Evolutionary conservation across 371 early-diverging fungal species (phyloP).

Genomic region (Cokeromyces recurvatus): DNA sequence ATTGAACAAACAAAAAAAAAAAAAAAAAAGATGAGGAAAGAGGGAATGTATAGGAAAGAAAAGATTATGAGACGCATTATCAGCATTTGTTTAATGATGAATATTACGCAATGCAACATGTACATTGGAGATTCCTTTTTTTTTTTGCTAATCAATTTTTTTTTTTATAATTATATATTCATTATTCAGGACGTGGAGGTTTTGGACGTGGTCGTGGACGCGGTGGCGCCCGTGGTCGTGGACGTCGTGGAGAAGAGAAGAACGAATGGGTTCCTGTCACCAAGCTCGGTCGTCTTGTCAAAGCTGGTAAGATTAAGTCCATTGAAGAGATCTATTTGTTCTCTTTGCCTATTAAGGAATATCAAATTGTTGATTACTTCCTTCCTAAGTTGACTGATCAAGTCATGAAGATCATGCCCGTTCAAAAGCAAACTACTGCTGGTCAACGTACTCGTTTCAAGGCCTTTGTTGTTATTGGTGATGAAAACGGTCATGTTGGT

Average conservation of each 20-base stretch:
- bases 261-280: constrained; percentile 72
- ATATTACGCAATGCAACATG: no score
- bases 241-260: constrained; percentile 86
- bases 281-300: constrained; percentile 91
- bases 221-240: constrained; percentile 60
- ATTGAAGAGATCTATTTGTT: constrained; percentile 97
- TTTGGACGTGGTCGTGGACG: constrained; percentile 63
- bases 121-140: neutral
- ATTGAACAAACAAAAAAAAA: no score
- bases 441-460: constrained; percentile 99
- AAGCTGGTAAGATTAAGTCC: constrained; percentile 89
- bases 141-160: neutral
- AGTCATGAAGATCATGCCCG: constrained; percentile 99
- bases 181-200: constrained; percentile 62
- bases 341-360: constrained; percentile 99
- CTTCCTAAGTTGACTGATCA: constrained; percentile 97
- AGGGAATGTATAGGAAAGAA: no score
- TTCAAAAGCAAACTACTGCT: constrained; percentile 99
- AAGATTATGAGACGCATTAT: no score
- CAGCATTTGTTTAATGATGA: no score
- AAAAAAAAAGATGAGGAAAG: no score
- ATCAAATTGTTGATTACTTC: constrained; percentile 98
- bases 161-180: neutral
- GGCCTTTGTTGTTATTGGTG: constrained; percentile 99
- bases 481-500: constrained; percentile 97